A percentile compares a stretch with the other conserved stretches of the same genome.
Conservation (phyloP, 75 land plant species). For the Picea sitchensis region DNA sequence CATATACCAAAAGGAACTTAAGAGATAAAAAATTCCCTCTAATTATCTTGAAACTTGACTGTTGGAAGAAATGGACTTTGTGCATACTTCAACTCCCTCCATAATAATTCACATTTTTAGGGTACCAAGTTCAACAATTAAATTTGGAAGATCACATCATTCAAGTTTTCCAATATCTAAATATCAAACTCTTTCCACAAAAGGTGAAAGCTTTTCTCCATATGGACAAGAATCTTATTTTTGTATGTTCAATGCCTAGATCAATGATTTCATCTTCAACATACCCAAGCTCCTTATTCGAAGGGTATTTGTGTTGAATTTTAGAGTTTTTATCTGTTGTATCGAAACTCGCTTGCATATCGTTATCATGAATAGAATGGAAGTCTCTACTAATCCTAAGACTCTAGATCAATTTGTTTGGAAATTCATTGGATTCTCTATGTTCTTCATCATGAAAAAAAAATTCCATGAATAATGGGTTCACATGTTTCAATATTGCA, state of each 20-base stretch:
- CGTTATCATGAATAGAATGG: background rate
- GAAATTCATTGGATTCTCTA: background rate
- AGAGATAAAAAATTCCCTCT: too few relatives aligned
- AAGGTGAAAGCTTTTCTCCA: background rate
- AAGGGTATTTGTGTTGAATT: background rate
- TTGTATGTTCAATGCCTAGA: background rate
- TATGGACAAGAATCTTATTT: background rate
- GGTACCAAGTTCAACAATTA: background rate
- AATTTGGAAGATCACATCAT: background rate
- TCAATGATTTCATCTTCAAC: background rate
- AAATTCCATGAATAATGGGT: background rate
- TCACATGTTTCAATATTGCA: background rate
- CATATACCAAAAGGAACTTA: too few relatives aligned
- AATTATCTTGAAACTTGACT: constrained; percentile 7
- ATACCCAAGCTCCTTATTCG: background rate
- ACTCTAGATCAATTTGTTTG: background rate
- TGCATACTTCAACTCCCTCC: background rate
- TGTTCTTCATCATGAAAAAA: background rate
- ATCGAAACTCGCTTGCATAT: background rate
- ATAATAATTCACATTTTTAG: background rate
- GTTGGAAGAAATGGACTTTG: background rate
- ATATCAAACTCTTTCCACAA: too few relatives aligned
- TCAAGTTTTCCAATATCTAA: constrained; percentile 4
- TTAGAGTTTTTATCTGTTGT: background rate
- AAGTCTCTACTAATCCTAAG: background rate